These are phyloP conservation scores for Microcera coccophila DNA, from an alignment of 2,329 filamentous ascomycete species.

Conservation along the genomic window DNA sequence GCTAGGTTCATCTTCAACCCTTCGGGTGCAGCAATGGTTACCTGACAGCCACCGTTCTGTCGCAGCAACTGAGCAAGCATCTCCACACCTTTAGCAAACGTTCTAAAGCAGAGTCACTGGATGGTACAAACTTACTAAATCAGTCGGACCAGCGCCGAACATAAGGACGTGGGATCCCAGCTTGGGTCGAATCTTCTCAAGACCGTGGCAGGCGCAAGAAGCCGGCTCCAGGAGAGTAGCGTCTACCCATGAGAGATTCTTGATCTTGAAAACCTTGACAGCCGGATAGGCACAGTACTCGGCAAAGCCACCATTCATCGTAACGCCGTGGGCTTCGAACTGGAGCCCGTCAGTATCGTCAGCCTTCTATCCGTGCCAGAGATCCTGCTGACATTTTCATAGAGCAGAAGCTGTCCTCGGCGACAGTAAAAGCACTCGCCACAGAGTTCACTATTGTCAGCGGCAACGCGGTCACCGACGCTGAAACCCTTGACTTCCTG, in stretches of 20 bases:
- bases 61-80: slow-evolving; percentile 59
- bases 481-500: slow-evolving; percentile 56
- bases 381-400: slow-evolving; percentile 49
- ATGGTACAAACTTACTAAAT: slow-evolving; percentile 46
- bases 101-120: neutral
- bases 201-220: slow-evolving; percentile 66
- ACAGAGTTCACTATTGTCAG: slow-evolving; percentile 64
- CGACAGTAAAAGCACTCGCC: slow-evolving; percentile 71
- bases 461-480: slow-evolving; percentile 61
- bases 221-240: slow-evolving; percentile 68
- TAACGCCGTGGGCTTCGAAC: slow-evolving; percentile 64
- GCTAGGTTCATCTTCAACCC: slow-evolving; percentile 70
- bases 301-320: slow-evolving; percentile 67
- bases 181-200: slow-evolving; percentile 65
- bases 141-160: slow-evolving; percentile 65
- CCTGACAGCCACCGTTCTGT: slow-evolving; percentile 64
- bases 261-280: slow-evolving; percentile 59
- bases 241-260: slow-evolving; percentile 64
- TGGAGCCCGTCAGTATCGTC: slow-evolving; percentile 17
- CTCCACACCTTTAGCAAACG: slow-evolving; percentile 16
- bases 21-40: slow-evolving; percentile 64
- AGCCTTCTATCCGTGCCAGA: too few species aligned
- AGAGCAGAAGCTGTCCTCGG: slow-evolving; percentile 63
- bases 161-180: slow-evolving; percentile 62
- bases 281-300: slow-evolving; percentile 59